Percentiles rank a stretch among this genome's conserved stretches.
These are phyloP conservation scores for Spizellomyces punctatus DNA, from an alignment of 192 early-diverging fungal genomes.

Conservation along the genomic window DNA sequence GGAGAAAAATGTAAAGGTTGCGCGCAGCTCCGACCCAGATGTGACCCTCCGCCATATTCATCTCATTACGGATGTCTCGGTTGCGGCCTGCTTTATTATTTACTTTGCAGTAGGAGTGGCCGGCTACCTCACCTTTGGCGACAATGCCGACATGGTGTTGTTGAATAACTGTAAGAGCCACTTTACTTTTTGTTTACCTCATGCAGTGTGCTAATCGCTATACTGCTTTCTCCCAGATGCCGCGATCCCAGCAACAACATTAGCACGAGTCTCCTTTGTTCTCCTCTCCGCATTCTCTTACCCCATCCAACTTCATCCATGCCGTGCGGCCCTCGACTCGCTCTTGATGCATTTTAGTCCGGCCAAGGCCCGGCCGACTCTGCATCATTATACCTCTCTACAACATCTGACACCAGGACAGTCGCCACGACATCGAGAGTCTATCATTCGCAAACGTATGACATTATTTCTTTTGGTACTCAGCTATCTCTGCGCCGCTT, in stretches of 20 bases:
- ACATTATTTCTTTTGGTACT: constrained; percentile 15
- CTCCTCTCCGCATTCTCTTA: constrained; percentile 80
- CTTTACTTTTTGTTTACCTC: background rate
- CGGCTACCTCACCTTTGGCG: constrained; percentile 86
- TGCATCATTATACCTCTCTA: background rate
- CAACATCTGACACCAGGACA: background rate
- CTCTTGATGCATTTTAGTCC: constrained; percentile 44
- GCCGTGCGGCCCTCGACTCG: constrained; percentile 81
- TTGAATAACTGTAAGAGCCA: constrained; percentile 58
- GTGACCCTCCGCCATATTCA: constrained; percentile 70
- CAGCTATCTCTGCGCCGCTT: constrained; percentile 19
- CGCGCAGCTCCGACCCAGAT: constrained; percentile 68
- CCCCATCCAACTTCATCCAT: constrained; percentile 86
- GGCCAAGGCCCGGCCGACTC: background rate
- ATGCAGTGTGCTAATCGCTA: background rate
- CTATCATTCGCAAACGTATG: background rate
- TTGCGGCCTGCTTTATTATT: constrained; percentile 64
- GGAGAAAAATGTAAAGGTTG: constrained; percentile 70
- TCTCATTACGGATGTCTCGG: constrained; percentile 65
- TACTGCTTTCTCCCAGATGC: constrained; percentile 44
- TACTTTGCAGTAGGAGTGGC: constrained; percentile 80
- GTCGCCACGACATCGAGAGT: background rate
- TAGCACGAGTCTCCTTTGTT: constrained; percentile 78
- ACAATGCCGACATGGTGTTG: constrained; percentile 72
- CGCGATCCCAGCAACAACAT: constrained; percentile 56